phyloP scores from a whole-genome alignment of 1,139 yeast genomes.

The Saccharomyces hybrid region DNA sequence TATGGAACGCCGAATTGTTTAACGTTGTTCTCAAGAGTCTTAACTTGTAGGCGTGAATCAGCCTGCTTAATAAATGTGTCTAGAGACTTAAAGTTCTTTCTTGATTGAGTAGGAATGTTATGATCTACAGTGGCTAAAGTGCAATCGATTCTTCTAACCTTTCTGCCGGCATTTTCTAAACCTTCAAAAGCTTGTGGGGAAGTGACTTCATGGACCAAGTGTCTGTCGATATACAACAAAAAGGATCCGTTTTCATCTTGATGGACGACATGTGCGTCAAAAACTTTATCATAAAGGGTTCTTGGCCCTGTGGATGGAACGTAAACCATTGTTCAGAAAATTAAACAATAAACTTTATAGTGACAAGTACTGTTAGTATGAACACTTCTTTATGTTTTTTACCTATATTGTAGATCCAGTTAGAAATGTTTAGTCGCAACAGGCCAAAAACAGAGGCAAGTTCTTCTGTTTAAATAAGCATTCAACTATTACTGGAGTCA shows the following conservation, averaged over 20 bases:
- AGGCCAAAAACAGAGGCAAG: background rate
- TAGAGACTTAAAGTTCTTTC: conserved; percentile 65
- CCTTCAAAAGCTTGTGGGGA: conserved; percentile 99
- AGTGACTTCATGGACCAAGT: conserved; percentile 94
- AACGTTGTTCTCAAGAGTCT: conserved; percentile 87
- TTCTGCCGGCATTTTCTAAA: conserved; percentile 73
- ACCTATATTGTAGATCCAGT: background rate
- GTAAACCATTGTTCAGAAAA: conserved; percentile 28
- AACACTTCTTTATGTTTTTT: background rate
- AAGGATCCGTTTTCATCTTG: conserved; percentile 77
- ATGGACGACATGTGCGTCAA: conserved; percentile 88
- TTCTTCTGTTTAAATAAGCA: background rate
- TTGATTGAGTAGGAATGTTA: conserved; percentile 87
- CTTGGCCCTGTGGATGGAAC: conserved; percentile 37
- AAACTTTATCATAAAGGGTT: conserved; percentile 92
- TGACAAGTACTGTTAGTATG: background rate
- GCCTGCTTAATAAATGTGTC: conserved; percentile 81
- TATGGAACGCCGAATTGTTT: conserved; percentile 81
- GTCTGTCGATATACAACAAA: conserved; percentile 88
- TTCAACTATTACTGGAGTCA: background rate
- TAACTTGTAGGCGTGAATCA: conserved; percentile 86
- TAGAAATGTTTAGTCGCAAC: background rate
- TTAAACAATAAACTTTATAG: background rate
- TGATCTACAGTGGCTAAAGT: conserved; percentile 97
- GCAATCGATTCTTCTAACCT: conserved; percentile 86